Evolutionary conservation across 495 filamentous ascomycete species (phyloP).

Genomic region (Cryomyces antarcticus): DNA sequence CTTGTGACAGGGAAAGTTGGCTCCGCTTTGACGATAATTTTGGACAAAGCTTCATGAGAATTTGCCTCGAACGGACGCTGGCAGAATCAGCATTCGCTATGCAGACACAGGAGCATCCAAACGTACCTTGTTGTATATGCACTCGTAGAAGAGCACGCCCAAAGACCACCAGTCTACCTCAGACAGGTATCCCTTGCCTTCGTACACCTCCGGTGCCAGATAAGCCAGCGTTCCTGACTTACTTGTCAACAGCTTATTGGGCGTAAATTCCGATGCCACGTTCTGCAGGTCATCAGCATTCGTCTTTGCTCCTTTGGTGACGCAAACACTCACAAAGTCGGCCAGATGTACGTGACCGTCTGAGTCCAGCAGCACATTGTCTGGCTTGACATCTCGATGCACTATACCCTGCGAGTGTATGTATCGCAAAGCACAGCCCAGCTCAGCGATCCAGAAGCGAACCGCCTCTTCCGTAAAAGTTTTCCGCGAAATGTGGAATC

Average conservation of each 20-base stretch:
- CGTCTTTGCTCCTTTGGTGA: slow-evolving; percentile 3
- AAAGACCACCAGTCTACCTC: slow-evolving; percentile 98
- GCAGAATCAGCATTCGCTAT: slow-evolving; percentile 1
- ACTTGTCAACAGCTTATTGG: slow-evolving; percentile 69
- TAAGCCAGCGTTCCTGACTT: slow-evolving; percentile 95
- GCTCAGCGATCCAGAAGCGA: slow-evolving; percentile 85
- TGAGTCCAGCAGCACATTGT: slow-evolving; percentile 84
- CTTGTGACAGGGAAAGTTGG: slow-evolving; percentile 78
- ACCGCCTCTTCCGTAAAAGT: slow-evolving; percentile 96
- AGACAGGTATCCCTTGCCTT: slow-evolving; percentile 61
- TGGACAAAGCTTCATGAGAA: slow-evolving; percentile 57
- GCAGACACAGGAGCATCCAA: not conserved
- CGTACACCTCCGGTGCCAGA: slow-evolving; percentile 87
- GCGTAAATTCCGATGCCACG: slow-evolving; percentile 80
- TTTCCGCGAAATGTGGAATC: slow-evolving; percentile 95
- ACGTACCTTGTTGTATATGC: slow-evolving; percentile 92
- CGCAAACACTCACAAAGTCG: slow-evolving; percentile 57
- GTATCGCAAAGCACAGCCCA: slow-evolving; percentile 82
- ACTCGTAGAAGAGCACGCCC: slow-evolving; percentile 93
- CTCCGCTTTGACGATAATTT: slow-evolving; percentile 60
- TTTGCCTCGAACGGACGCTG: slow-evolving; percentile 82
- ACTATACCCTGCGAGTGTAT: slow-evolving; percentile 86
- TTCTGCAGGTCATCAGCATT: slow-evolving; percentile 36
- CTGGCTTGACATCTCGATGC: slow-evolving; percentile 90
- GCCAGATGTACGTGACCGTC: slow-evolving; percentile 95